These are phyloP conservation scores for Trichoderma koningii DNA, from an alignment of 2,329 filamentous ascomycete genomes.

Conservation along the genomic window DNA sequence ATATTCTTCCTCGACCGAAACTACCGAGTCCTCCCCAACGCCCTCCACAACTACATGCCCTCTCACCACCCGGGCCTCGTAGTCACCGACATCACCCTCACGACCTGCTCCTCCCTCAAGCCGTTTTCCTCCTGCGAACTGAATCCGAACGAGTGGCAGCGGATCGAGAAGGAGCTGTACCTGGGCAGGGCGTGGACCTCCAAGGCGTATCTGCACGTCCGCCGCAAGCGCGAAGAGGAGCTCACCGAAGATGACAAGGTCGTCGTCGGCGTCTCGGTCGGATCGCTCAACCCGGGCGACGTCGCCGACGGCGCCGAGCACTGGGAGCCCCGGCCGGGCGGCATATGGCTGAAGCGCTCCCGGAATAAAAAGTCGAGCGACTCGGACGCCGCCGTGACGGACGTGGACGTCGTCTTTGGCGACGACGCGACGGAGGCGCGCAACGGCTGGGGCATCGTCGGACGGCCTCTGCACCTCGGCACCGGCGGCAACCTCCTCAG, in stretches of 20 bases:
- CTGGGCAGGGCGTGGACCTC: conserved; percentile 72
- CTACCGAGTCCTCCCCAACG: conserved; percentile 81
- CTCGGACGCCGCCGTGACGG: conserved; percentile 72
- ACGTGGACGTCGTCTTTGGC: conserved; percentile 84
- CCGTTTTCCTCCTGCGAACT: conserved; percentile 74
- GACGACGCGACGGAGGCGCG: conserved; percentile 89
- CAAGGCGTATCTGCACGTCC: conserved; percentile 78
- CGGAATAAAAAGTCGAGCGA: conserved; percentile 73
- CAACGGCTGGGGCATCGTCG: conserved; percentile 78
- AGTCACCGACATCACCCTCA: conserved; percentile 81
- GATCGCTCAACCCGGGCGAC: conserved; percentile 66
- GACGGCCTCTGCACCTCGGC: conserved; percentile 72
- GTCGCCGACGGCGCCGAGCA: conserved; percentile 54
- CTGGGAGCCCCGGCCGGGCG: conserved; percentile 78
- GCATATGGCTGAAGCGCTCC: conserved; percentile 80
- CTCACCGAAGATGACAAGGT: conserved; percentile 73
- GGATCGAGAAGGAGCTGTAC: conserved; percentile 87
- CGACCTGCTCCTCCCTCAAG: conserved; percentile 74
- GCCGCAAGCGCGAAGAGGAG: conserved; percentile 84
- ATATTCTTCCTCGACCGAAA: conserved; percentile 83
- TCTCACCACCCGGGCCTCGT: conserved; percentile 81
- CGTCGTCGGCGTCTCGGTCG: conserved; percentile 75
- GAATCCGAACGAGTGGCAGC: conserved; percentile 72
- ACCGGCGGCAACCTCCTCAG: conserved; percentile 62
- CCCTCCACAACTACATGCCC: conserved; percentile 84